A percentile compares a stretch with the other conserved stretches of the same genome.
Conservation (phyloP, 768 basidiomycete genomes). For the Hypholoma sublateritium region DNA sequence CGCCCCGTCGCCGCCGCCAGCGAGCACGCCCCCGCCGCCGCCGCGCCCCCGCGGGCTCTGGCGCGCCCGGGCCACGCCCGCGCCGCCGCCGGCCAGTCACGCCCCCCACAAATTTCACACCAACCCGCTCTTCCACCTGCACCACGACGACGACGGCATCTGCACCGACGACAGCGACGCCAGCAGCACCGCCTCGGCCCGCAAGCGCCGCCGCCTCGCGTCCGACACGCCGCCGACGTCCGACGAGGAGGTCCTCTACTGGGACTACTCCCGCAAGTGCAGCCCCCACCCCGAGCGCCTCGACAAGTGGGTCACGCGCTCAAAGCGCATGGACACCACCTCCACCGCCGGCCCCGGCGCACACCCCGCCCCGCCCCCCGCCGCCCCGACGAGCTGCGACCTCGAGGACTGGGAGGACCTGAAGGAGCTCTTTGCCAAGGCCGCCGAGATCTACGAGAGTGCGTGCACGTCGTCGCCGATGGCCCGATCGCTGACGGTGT, state of each 20-base stretch:
- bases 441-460: slow-evolving; percentile 62
- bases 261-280: slow-evolving; percentile 36
- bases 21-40: slow-evolving; percentile 13
- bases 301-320: slow-evolving; percentile 30
- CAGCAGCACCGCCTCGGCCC: neutral
- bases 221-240: slow-evolving; percentile 1
- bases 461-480: slow-evolving; percentile 18
- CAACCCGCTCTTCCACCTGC: slow-evolving; percentile 3
- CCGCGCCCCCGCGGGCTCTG: slow-evolving; percentile 41
- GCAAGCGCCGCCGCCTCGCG: neutral
- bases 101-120: slow-evolving; percentile 14
- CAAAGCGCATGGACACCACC: slow-evolving; percentile 41
- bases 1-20: slow-evolving; percentile 14
- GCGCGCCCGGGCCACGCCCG: slow-evolving; percentile 41
- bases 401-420: slow-evolving; percentile 66
- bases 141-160: neutral
- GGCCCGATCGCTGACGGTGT: neutral
- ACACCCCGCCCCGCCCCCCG: neutral
- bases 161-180: slow-evolving; percentile 7
- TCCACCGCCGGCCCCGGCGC: slow-evolving; percentile 29
- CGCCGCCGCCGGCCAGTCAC: slow-evolving; percentile 23
- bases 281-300: slow-evolving; percentile 25
- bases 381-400: slow-evolving; percentile 21
- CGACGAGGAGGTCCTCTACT: slow-evolving; percentile 25
- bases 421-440: slow-evolving; percentile 60